A percentile compares a stretch with the other conserved stretches of the same genome.
These are phyloP conservation scores for Sugiyamaella valdiviana DNA, from an alignment of 805 yeast genomes.

Conservation along the genomic window DNA sequence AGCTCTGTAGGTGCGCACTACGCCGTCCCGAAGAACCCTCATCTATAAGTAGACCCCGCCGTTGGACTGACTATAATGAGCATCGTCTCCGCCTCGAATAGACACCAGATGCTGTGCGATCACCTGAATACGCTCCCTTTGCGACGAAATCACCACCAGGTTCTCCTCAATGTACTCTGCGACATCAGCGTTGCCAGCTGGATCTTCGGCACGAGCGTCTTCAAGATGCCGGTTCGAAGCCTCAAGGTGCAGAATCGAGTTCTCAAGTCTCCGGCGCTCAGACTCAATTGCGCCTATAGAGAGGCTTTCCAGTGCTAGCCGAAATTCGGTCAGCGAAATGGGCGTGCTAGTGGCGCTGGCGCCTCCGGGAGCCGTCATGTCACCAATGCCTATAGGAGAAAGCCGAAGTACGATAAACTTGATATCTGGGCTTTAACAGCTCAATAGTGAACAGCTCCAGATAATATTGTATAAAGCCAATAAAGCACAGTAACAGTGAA, in stretches of 20 bases:
- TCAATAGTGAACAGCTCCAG: no score
- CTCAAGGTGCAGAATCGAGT: conserved; percentile 26
- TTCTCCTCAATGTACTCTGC: conserved; percentile 9
- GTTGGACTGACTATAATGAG: not conserved
- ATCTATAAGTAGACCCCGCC: not conserved
- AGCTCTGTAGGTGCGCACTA: no score
- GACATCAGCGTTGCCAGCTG: conserved; percentile 9
- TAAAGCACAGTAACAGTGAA: conserved; percentile 11
- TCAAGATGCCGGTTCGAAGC: conserved; percentile 27
- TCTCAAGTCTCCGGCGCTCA: conserved; percentile 25
- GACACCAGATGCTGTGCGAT: conserved; percentile 2
- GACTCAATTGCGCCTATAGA: conserved; percentile 6
- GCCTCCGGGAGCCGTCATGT: not conserved
- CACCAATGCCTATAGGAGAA: not conserved
- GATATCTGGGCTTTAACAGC: no score
- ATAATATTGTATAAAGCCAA: not conserved
- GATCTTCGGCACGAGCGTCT: conserved; percentile 16
- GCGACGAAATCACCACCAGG: conserved; percentile 6
- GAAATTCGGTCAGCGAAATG: conserved; percentile 10
- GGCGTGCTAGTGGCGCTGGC: conserved; percentile 2
- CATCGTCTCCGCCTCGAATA: not conserved
- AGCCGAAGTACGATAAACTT: no score
- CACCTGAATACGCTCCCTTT: conserved; percentile 2
- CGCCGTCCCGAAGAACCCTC: no score
- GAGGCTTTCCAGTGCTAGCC: conserved; percentile 16